Evolutionary conservation across 805 yeast genomes (phyloP).

Genomic region (Candida piceae): DNA sequence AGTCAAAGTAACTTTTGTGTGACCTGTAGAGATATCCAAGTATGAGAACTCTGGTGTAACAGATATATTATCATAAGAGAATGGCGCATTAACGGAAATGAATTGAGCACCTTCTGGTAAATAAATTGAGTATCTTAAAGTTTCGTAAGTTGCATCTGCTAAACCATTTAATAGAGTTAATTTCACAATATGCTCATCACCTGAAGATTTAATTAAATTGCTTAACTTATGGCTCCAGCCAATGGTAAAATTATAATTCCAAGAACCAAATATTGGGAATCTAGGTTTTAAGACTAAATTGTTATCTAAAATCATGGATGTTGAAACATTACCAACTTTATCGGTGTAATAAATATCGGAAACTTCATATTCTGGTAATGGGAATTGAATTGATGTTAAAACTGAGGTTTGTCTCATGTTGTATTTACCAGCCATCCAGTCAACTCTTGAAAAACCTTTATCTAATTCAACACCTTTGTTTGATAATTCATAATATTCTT

Average conservation of each 20-base stretch:
- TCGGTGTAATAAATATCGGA: slow-evolving; percentile 79
- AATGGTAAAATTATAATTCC: slow-evolving; percentile 91
- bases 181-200: slow-evolving; percentile 50
- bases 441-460: slow-evolving; percentile 73
- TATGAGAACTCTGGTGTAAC: slow-evolving; percentile 40
- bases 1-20: slow-evolving; percentile 60
- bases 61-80: slow-evolving; percentile 31
- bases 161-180: slow-evolving; percentile 77
- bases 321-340: slow-evolving; percentile 88
- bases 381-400: slow-evolving; percentile 54
- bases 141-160: slow-evolving; percentile 57
- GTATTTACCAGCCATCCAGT: slow-evolving; percentile 59
- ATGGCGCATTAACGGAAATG: slow-evolving; percentile 52
- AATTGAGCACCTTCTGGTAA: slow-evolving; percentile 84
- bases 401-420: slow-evolving; percentile 52
- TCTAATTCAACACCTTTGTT: slow-evolving; percentile 70
- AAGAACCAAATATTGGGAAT: slow-evolving; percentile 92
- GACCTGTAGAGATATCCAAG: slow-evolving; percentile 75
- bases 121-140: slow-evolving; percentile 54
- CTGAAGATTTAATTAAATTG: slow-evolving; percentile 44
- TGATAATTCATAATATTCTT: slow-evolving; percentile 78
- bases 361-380: slow-evolving; percentile 39
- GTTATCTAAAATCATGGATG: slow-evolving; percentile 46
- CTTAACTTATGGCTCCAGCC: slow-evolving; percentile 78
- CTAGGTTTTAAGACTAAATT: slow-evolving; percentile 70